Evolutionary conservation across 495 filamentous ascomycete species (phyloP).

Genomic region (Penicillium longicatenatum): DNA sequence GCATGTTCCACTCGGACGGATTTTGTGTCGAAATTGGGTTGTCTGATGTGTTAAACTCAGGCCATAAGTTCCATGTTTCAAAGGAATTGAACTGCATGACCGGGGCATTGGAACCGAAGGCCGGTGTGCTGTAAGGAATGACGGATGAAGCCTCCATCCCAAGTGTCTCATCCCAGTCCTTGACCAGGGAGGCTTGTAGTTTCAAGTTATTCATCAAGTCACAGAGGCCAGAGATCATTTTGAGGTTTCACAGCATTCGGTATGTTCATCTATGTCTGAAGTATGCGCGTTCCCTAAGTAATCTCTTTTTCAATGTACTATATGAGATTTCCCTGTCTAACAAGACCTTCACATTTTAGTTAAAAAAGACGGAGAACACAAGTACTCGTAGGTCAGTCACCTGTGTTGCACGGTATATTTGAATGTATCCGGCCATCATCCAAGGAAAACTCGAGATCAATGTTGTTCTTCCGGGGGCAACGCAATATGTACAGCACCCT

Average conservation of each 20-base stretch:
- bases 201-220: neutral
- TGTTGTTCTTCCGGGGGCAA: conserved; percentile 44
- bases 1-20: too few relatives aligned
- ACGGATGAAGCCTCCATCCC: neutral
- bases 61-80: neutral
- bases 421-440: neutral
- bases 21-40: too few relatives aligned
- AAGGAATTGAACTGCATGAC: neutral
- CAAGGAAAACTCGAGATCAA: conserved; percentile 10
- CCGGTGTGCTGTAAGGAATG: neutral
- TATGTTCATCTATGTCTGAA: too few relatives aligned
- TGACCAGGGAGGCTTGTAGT: neutral
- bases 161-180: neutral
- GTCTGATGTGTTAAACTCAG: too few relatives aligned
- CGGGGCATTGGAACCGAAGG: neutral
- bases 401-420: too few relatives aligned
- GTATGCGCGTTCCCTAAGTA: too few relatives aligned
- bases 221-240: neutral
- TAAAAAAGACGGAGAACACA: too few relatives aligned
- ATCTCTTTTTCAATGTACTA: too few relatives aligned
- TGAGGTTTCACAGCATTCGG: too few relatives aligned
- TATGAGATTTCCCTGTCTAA: too few relatives aligned
- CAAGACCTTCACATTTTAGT: too few relatives aligned
- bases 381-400: too few relatives aligned
- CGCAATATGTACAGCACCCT: conserved; percentile 38